These are phyloP conservation scores for Scutellaria minor DNA, from an alignment of 257 asterid genomes.

Conservation along the genomic window DNA sequence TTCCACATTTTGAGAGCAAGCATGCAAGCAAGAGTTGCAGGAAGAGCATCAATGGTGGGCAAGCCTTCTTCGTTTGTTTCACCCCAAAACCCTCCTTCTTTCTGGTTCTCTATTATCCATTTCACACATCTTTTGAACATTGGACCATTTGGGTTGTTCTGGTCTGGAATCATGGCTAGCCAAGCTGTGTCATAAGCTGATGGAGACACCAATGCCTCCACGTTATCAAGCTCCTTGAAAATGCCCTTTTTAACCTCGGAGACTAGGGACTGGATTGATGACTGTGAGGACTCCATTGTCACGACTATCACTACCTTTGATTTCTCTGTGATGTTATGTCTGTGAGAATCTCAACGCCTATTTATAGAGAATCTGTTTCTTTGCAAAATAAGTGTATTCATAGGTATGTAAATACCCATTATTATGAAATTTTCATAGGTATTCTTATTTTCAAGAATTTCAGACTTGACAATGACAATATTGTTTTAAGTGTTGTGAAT, in stretches of 20 bases:
- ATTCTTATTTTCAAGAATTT: no score
- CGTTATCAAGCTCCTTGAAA: slow-evolving; percentile 23
- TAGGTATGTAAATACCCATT: no score
- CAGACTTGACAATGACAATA: no score
- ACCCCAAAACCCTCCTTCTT: slow-evolving; percentile 58
- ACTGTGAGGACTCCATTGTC: slow-evolving; percentile 43
- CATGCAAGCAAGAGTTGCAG: slow-evolving; percentile 63
- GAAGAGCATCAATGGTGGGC: slow-evolving; percentile 54
- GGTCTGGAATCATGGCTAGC: slow-evolving; percentile 60
- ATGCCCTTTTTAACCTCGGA: slow-evolving; percentile 45
- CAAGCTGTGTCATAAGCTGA: slow-evolving; percentile 71
- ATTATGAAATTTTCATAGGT: no score
- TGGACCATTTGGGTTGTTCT: slow-evolving; percentile 31
- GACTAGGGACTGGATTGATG: slow-evolving; percentile 43
- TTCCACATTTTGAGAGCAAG: slow-evolving; percentile 57
- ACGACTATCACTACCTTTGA: neutral
- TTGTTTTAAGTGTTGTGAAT: no score
- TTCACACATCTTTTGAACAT: slow-evolving; percentile 50
- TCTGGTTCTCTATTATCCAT: slow-evolving; percentile 61
- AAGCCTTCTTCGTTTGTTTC: slow-evolving; percentile 38
- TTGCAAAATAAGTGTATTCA: no score
- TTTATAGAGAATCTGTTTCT: no score
- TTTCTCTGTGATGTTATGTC: no score
- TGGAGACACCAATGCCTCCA: slow-evolving; percentile 32
- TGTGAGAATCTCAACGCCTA: neutral